Evolutionary conservation across 2,329 filamentous ascomycete species (phyloP), one percentile per base, ranked within the genome.

Genomic region (Cordyceps cateniannulata): DNA sequence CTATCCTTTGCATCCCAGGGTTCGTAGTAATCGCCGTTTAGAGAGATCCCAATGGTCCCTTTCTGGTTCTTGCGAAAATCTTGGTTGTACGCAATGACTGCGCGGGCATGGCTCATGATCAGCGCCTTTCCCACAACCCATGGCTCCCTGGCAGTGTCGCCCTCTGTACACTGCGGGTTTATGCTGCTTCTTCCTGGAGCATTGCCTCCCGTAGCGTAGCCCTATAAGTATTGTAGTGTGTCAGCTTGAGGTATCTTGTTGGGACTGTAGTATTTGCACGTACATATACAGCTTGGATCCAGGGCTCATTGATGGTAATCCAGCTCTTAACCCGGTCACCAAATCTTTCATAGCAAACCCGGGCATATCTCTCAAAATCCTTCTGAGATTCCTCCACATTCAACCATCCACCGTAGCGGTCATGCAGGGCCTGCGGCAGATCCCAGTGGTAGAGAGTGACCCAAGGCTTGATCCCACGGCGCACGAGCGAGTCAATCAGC

Each of bases 381-480:
- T 65, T 64, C 16, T 70, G 66, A 0, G 69, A 69, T 53, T 74
- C 66, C 2, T 68, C 64, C 6, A 69, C 69, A 40, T 75, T 65
- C 5, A 76, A 45, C 66, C 69, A 70, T 0, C 73, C 74, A 0
- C 73, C 71, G 6, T 76, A 76, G 0, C 73, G 66, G 24, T 75
- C 70, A 35, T 76, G 68, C 0, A 76, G 67, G 0, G 53, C 68
- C 16, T 73, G 72, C 0, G 74, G 74, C 0, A 73, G 63, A 16
- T 88, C 85, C 85, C 85, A 88, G 69, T 88, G 86, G 66, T 83
- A 87, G 1, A 89, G 74, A 0, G 86, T 88, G 44, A 86, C 75
- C 69, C 86, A 79, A 0, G 86, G 85, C 35, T 77, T 78, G 63
- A 88, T 86, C 24, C 79, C 83, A 12, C 81, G 78, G 3, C 74